These are phyloP conservation scores for Physaria fendleri DNA, from an alignment of 345 rosid genomes.

Conservation along the genomic window DNA sequence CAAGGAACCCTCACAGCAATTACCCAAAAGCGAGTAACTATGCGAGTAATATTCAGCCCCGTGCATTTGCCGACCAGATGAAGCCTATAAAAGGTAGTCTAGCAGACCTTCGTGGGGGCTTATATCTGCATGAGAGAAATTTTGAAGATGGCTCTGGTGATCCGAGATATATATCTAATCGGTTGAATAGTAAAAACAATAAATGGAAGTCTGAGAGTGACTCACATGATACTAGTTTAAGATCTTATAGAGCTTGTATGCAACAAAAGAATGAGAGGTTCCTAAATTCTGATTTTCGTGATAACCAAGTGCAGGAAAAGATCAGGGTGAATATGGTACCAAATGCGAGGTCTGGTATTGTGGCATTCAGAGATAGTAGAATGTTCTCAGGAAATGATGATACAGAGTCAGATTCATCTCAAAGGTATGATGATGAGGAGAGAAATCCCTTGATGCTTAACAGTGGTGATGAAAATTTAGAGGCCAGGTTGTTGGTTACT, in stretches of 20 bases:
- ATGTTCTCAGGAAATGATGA: constrained; percentile 46
- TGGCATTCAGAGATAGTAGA: constrained; percentile 41
- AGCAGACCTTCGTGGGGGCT: constrained; percentile 41
- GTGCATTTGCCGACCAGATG: constrained; percentile 45
- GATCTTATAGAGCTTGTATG: constrained; percentile 43
- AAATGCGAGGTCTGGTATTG: constrained; percentile 44
- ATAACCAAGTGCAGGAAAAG: constrained; percentile 51
- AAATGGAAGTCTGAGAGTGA: constrained; percentile 53
- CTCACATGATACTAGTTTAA: constrained; percentile 48
- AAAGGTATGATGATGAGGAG: constrained; percentile 47
- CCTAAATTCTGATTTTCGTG: constrained; percentile 47
- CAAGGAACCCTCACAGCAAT: constrained; percentile 38
- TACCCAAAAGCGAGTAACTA: constrained; percentile 37
- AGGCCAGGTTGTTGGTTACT: constrained; percentile 39
- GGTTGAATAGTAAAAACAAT: constrained; percentile 56
- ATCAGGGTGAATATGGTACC: constrained; percentile 42
- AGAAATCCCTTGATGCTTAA: constrained; percentile 41
- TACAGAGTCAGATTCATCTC: constrained; percentile 84
- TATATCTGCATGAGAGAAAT: constrained; percentile 41
- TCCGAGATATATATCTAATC: constrained; percentile 47
- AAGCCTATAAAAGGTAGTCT: constrained; percentile 60
- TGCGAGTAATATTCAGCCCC: constrained; percentile 39
- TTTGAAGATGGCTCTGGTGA: constrained; percentile 45
- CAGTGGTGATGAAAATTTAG: constrained; percentile 48
- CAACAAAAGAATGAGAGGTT: constrained; percentile 53